phyloP scores from a whole-genome alignment of 2,329 filamentous ascomycete genomes.

The Trichoderma semiorbis region DNA sequence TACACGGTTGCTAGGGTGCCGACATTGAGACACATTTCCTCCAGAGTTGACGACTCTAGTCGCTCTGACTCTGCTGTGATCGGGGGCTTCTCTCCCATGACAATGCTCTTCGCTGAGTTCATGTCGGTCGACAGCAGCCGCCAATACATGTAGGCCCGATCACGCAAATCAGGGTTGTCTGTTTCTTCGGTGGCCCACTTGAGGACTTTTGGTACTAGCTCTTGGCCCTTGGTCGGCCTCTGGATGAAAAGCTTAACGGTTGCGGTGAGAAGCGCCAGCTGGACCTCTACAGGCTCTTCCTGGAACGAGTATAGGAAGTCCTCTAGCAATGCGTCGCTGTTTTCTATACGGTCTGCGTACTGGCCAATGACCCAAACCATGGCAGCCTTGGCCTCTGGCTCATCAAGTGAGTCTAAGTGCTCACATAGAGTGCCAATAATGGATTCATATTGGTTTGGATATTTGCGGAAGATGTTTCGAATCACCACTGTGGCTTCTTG shows the following conservation, averaged over 20 bases:
- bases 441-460: constrained; percentile 96
- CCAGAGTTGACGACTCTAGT: constrained; percentile 82
- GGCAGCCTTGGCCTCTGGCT: constrained; percentile 95
- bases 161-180: constrained; percentile 95
- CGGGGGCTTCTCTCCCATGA: constrained; percentile 96
- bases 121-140: constrained; percentile 90
- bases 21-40: constrained; percentile 96
- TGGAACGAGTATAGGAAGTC: constrained; percentile 93
- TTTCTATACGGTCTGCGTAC: constrained; percentile 96
- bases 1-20: constrained; percentile 96
- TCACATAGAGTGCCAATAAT: constrained; percentile 96
- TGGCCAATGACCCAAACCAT: constrained; percentile 99
- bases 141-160: constrained; percentile 99
- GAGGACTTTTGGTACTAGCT: constrained; percentile 87
- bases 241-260: constrained; percentile 99
- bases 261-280: constrained; percentile 88
- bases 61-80: constrained; percentile 97
- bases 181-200: constrained; percentile 99
- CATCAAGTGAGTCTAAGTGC: constrained; percentile 92
- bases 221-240: constrained; percentile 87
- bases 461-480: constrained; percentile 98
- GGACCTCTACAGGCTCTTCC: constrained; percentile 93
- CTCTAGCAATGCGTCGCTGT: constrained; percentile 87
- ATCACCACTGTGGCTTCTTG: constrained; percentile 99
- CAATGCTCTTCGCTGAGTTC: constrained; percentile 76